These are phyloP conservation scores for Kodamaea ohmeri DNA, from an alignment of 1,139 yeast genomes.

Conservation along the genomic window DNA sequence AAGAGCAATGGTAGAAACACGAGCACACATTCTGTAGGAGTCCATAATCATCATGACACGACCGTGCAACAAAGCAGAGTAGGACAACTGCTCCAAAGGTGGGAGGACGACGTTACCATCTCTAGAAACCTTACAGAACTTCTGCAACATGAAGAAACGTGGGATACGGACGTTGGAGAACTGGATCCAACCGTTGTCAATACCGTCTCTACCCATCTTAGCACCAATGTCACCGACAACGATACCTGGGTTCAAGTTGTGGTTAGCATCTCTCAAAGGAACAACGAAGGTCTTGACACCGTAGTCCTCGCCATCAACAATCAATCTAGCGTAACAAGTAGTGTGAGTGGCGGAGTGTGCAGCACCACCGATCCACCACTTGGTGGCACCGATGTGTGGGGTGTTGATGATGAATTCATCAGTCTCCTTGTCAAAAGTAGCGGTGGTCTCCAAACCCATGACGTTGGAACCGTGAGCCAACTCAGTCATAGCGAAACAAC, in stretches of 20 bases:
- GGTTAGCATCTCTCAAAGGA: slow-evolving; percentile 46
- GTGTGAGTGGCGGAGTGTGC: slow-evolving; percentile 51
- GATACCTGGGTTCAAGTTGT: slow-evolving; percentile 44
- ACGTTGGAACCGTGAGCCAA: slow-evolving; percentile 51
- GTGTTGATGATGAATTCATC: slow-evolving; percentile 47
- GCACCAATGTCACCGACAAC: slow-evolving; percentile 48
- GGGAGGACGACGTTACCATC: slow-evolving; percentile 44
- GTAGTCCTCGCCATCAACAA: slow-evolving; percentile 44
- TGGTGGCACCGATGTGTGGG: slow-evolving; percentile 50
- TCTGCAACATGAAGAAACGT: slow-evolving; percentile 47
- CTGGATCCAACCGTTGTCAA: slow-evolving; percentile 52
- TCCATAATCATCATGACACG: slow-evolving; percentile 47
- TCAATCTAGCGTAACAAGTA: slow-evolving; percentile 42
- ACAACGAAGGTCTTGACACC: slow-evolving; percentile 51
- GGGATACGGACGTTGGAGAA: slow-evolving; percentile 46
- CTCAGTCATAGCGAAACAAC: slow-evolving; percentile 52
- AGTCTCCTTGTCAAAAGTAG: slow-evolving; percentile 39
- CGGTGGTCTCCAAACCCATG: slow-evolving; percentile 47
- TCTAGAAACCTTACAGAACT: slow-evolving; percentile 42
- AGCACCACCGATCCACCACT: slow-evolving; percentile 55
- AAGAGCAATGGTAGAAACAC: slow-evolving; percentile 43
- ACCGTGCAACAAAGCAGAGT: slow-evolving; percentile 46
- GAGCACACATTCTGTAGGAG: slow-evolving; percentile 42
- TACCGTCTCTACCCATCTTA: slow-evolving; percentile 51
- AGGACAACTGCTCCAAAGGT: slow-evolving; percentile 47